Conservation (phyloP, 1,139 yeast species). For the Debaryomycetaceae sp. region DNA sequence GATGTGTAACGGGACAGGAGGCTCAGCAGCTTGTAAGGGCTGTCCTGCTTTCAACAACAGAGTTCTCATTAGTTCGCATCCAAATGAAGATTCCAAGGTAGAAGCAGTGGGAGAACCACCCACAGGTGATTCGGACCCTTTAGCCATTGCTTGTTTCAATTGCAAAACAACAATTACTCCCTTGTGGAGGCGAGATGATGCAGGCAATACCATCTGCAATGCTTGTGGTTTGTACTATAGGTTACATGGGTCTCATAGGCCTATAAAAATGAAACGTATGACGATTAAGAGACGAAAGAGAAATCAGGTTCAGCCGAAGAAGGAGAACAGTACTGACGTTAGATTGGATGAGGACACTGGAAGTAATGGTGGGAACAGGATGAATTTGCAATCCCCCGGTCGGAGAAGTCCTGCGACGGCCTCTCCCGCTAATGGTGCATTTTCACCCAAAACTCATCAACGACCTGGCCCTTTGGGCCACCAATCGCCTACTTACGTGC, state of each 20-base stretch:
- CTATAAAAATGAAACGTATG: slow-evolving; percentile 67
- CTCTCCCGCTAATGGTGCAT: neutral
- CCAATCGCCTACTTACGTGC: neutral
- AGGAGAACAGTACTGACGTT: slow-evolving; percentile 5
- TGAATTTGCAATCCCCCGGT: neutral
- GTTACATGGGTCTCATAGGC: slow-evolving; percentile 76
- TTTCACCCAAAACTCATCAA: neutral
- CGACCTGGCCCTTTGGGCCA: slow-evolving; percentile 1
- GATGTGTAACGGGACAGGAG: slow-evolving; percentile 84
- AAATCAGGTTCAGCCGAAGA: slow-evolving; percentile 16
- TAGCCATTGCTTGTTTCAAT: slow-evolving; percentile 74
- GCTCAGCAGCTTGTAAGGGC: slow-evolving; percentile 73
- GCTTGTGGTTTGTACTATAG: slow-evolving; percentile 83
- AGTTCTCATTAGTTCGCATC: slow-evolving; percentile 27
- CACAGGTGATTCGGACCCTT: slow-evolving; percentile 30
- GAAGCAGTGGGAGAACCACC: slow-evolving; percentile 5
- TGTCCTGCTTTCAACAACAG: slow-evolving; percentile 83
- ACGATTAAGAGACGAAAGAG: slow-evolving; percentile 76
- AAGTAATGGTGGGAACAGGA: neutral
- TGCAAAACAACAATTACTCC: slow-evolving; percentile 86
- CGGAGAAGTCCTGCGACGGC: neutral
- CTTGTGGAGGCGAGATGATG: slow-evolving; percentile 79
- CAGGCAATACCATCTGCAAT: slow-evolving; percentile 79
- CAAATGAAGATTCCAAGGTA: slow-evolving; percentile 1
- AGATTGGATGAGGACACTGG: slow-evolving; percentile 1